phyloP scores from a whole-genome alignment of 2,329 filamentous ascomycete genomes.

The Hymenotorrendiella dingleyae region DNA sequence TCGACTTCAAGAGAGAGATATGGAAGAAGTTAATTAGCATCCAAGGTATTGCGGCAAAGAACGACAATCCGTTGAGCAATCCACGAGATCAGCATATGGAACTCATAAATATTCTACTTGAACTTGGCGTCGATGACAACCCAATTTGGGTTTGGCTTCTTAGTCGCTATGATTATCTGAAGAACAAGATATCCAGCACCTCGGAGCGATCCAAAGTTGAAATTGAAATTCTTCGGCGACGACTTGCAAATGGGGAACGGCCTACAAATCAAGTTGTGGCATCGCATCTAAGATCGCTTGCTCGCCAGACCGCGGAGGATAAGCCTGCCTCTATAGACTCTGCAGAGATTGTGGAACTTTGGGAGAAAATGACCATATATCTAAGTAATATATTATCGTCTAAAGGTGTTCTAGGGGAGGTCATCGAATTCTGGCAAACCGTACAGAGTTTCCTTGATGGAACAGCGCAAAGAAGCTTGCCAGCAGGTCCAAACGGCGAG shows the following conservation, averaged over 20 bases:
- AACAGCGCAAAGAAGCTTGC: conserved; percentile 72
- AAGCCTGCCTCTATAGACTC: conserved; percentile 66
- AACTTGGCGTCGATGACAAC: conserved; percentile 90
- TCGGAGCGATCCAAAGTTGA: conserved; percentile 87
- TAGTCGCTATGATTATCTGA: conserved; percentile 83
- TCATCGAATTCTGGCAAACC: conserved; percentile 91
- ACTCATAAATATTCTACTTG: conserved; percentile 80
- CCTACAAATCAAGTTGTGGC: conserved; percentile 65
- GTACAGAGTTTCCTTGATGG: conserved; percentile 86
- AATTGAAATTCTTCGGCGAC: conserved; percentile 81
- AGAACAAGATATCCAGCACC: conserved; percentile 71
- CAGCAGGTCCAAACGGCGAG: conserved; percentile 73
- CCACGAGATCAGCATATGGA: conserved; percentile 84
- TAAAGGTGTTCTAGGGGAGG: conserved; percentile 78
- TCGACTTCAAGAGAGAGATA: conserved; percentile 79
- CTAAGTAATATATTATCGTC: conserved; percentile 68
- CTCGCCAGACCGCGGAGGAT: conserved; percentile 58
- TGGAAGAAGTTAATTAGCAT: conserved; percentile 75
- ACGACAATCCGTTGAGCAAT: conserved; percentile 12
- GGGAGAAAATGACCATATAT: conserved; percentile 80
- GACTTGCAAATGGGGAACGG: conserved; percentile 68
- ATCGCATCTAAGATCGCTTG: conserved; percentile 68
- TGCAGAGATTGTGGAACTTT: conserved; percentile 77
- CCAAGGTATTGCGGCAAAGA: conserved; percentile 44
- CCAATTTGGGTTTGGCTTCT: conserved; percentile 95